Conservation (phyloP, 495 filamentous ascomycete species). For the Barbatosphaeria neglecta region DNA sequence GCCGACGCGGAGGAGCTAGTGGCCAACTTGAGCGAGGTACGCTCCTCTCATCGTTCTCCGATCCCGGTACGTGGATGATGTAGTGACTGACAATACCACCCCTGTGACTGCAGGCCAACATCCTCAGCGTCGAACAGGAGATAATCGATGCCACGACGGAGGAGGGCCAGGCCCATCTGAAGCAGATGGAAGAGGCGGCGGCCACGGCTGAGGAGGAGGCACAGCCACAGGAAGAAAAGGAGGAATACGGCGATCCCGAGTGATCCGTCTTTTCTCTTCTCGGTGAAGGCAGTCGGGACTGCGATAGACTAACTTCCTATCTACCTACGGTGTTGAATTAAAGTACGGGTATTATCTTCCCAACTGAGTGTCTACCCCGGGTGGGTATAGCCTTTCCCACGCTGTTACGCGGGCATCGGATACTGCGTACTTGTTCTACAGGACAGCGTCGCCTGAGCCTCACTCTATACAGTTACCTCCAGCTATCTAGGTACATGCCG, state of each 20-base stretch:
- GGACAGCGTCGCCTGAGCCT: too few relatives aligned
- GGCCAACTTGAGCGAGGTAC: conserved; percentile 63
- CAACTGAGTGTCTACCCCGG: too few relatives aligned
- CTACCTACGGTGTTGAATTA: too few relatives aligned
- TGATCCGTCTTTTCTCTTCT: too few relatives aligned
- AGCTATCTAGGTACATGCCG: too few relatives aligned
- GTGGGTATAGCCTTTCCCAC: too few relatives aligned
- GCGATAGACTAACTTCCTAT: too few relatives aligned
- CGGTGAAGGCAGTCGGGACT: too few relatives aligned
- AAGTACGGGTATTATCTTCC: too few relatives aligned
- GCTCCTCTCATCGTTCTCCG: conserved; percentile 6
- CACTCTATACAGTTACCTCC: too few relatives aligned
- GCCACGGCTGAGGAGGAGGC: conserved; percentile 10
- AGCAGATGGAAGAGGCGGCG: conserved; percentile 53
- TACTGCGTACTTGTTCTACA: too few relatives aligned
- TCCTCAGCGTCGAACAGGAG: conserved; percentile 82
- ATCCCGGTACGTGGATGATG: not conserved
- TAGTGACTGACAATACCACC: conserved; percentile 2
- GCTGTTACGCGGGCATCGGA: too few relatives aligned
- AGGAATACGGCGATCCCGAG: conserved; percentile 17
- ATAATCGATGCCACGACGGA: conserved; percentile 95
- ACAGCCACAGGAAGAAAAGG: conserved; percentile 14
- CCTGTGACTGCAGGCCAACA: conserved; percentile 48
- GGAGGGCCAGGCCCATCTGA: conserved; percentile 67
- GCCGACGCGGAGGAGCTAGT: conserved; percentile 89